Evolutionary conservation across 306 rosid genomes (phyloP).

Genomic region (Luffa aegyptiaca): DNA sequence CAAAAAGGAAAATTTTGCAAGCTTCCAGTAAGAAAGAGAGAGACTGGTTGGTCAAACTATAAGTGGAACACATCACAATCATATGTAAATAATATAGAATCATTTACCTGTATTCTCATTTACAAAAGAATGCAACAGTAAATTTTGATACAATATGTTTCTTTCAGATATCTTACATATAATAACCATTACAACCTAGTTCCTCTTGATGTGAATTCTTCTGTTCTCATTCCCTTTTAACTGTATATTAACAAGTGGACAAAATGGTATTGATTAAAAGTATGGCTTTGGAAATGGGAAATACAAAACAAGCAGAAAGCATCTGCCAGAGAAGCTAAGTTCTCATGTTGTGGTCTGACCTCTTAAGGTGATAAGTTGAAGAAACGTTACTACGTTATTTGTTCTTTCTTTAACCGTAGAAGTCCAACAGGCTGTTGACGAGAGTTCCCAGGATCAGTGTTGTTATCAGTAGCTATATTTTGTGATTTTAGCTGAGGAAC

Average conservation of each 20-base stretch:
- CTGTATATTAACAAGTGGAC: constrained; percentile 2
- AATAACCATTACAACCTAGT: constrained; percentile 15
- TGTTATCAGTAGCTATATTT: constrained; percentile 17
- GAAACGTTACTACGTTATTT: constrained; percentile 28
- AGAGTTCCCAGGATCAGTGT: constrained; percentile 20
- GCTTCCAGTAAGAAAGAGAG: not conserved
- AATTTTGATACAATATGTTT: constrained; percentile 12
- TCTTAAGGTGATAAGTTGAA: constrained; percentile 1
- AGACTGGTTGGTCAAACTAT: not conserved
- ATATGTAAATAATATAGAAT: constrained; percentile 11
- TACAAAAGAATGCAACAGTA: constrained; percentile 40
- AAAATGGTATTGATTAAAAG: not conserved
- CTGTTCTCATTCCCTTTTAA: not conserved
- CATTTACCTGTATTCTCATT: constrained; percentile 26
- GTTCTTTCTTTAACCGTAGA: constrained; percentile 63
- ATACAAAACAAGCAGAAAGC: not conserved
- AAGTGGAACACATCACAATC: not conserved
- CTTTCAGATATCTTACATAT: constrained; percentile 20
- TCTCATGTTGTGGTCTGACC: constrained; percentile 9
- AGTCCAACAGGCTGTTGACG: constrained; percentile 42
- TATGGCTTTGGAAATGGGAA: not conserved
- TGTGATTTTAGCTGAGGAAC: constrained; percentile 32
- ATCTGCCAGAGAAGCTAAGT: constrained; percentile 13
- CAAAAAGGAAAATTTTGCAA: not conserved
- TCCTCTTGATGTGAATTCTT: not conserved